Conservation (phyloP, 75 land plant species). For the Ceratopteris richardii region DNA sequence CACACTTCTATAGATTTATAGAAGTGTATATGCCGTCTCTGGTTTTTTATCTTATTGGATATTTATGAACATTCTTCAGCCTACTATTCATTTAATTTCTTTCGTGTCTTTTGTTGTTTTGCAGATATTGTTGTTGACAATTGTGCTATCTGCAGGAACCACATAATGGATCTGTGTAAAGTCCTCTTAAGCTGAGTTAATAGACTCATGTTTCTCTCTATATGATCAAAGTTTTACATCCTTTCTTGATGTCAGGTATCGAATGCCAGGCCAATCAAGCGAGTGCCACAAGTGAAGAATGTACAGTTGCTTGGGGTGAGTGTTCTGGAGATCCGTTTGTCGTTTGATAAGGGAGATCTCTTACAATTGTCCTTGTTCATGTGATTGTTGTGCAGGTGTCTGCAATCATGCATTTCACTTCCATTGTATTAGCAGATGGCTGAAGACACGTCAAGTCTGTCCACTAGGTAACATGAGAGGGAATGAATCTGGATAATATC, state of each 20-base stretch:
- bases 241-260: conserved; percentile 46
- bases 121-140: conserved; percentile 99
- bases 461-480: conserved; percentile 45
- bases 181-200: background rate
- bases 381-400: conserved; percentile 36
- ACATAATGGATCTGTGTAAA: conserved; percentile 99
- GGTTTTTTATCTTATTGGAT: too few species aligned
- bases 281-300: conserved; percentile 98
- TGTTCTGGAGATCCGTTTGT: background rate
- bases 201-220: background rate
- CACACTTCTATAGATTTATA: too few species aligned
- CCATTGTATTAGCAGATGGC: conserved; percentile 80
- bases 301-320: conserved; percentile 99
- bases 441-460: conserved; percentile 75
- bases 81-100: too few species aligned
- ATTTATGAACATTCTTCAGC: too few species aligned
- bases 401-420: conserved; percentile 90
- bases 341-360: background rate
- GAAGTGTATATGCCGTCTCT: too few species aligned
- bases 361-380: background rate
- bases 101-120: background rate
- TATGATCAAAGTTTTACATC: background rate
- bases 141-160: conserved; percentile 98
- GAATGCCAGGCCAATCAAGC: conserved; percentile 99
- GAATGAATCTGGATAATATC: background rate